phyloP scores from a whole-genome alignment of 257 asterid genomes.

The Nicotiana undulata region DNA sequence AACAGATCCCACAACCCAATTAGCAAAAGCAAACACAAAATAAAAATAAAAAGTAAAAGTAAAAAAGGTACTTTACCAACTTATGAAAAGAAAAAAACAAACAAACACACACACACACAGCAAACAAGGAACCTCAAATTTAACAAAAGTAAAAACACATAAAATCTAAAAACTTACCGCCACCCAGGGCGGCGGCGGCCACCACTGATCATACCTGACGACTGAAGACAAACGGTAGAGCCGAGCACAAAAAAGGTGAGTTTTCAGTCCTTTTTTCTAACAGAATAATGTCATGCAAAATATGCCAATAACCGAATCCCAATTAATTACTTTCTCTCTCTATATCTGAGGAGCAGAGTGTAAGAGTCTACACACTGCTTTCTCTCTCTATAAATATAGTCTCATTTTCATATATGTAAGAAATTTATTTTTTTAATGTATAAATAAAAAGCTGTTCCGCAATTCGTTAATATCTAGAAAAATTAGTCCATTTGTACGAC shows the following conservation, averaged over 20 bases:
- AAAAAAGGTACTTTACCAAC: background rate
- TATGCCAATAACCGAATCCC: background rate
- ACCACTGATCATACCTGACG: background rate
- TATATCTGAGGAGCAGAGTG: background rate
- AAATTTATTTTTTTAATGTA: background rate
- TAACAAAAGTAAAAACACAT: background rate
- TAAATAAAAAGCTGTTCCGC: background rate
- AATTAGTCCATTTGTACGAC: background rate
- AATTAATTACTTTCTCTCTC: conserved; percentile 1
- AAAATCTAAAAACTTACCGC: background rate
- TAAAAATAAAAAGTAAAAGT: background rate
- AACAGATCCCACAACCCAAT: conserved; percentile 8
- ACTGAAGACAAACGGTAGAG: background rate
- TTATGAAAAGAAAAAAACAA: background rate
- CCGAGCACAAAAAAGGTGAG: background rate
- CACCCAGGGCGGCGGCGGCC: background rate
- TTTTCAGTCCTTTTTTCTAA: background rate
- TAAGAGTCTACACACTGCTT: background rate
- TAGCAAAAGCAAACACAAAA: background rate
- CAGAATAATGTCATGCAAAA: conserved; percentile 2
- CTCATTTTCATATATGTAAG: background rate
- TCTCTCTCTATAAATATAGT: background rate
- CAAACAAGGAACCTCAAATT: background rate
- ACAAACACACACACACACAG: background rate
- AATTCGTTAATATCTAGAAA: background rate